Conservation (phyloP, 176 grass and related monocot genomes). For the Triticum urartu region DNA sequence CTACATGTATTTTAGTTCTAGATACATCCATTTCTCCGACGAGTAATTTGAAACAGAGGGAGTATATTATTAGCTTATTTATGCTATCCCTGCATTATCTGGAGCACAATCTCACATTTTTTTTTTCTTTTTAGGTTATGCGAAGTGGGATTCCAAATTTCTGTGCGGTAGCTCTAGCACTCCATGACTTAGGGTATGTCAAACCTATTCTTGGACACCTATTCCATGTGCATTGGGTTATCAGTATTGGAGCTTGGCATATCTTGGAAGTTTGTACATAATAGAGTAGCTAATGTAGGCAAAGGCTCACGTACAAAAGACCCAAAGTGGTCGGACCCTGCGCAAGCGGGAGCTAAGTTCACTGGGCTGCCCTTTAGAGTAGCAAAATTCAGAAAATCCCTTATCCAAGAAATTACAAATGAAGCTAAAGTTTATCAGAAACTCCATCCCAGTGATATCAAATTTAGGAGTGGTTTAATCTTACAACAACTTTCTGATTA, state of each 20-base stretch:
- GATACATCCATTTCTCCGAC: too few relatives aligned
- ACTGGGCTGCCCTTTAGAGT: not conserved
- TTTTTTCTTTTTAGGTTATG: constrained; percentile 68
- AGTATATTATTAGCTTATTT: not conserved
- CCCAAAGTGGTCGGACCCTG: too few relatives aligned
- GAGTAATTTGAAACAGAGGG: too few relatives aligned
- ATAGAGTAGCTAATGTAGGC: not conserved
- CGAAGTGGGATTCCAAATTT: constrained; percentile 98
- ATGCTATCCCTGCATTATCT: constrained; percentile 17
- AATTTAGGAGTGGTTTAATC: not conserved
- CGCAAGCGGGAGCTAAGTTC: too few relatives aligned
- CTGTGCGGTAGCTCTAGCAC: constrained; percentile 95
- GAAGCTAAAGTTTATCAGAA: constrained; percentile 20
- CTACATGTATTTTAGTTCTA: too few relatives aligned
- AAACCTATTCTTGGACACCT: not conserved
- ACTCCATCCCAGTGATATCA: not conserved
- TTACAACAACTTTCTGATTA: constrained; percentile 1
- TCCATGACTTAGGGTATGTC: constrained; percentile 87
- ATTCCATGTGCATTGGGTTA: constrained; percentile 21
- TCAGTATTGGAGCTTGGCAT: not conserved
- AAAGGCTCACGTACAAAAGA: too few relatives aligned
- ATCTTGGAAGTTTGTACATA: not conserved
- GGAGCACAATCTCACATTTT: not conserved
- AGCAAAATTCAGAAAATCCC: not conserved
- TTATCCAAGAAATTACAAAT: constrained; percentile 8